Base-by-base conservation (phyloP, 345 rosid genomes). In the Combretum micranthum region DNA sequence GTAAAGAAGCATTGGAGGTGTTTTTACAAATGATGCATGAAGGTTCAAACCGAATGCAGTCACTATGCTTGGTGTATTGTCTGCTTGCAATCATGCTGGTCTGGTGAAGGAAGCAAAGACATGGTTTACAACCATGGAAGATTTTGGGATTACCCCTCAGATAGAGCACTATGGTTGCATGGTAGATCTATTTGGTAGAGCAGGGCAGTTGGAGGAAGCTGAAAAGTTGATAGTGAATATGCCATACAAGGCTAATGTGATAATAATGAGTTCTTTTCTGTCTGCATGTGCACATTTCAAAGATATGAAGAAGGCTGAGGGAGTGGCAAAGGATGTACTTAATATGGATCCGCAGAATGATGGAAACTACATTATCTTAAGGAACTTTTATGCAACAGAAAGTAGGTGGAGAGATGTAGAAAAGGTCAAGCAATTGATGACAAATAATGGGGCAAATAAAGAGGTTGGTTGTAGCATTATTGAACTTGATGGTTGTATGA, bases 71-170 rank as follows among this genome's bases (percentile, higher is more conserved):
- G 84, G 80, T 3, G 82, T 80, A 53, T 71, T 89, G 45, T 80
- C 89, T 20, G 97, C 97, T 44, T 86, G 97, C 65, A 82, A 75
- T 73, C 97, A 89, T 51, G 82, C 83, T 4, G 97, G 97, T 54
- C 64, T 86, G 25, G 73, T 84, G 39, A 78, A 75, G 53, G 91
- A 86, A 76, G 94, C 94, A 57, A 86, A 72, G 76, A 75, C 57
- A 50, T 80, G 81, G 94, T 80, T 89, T 67, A 57, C 63, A 55
- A 77, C 68, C 52, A 84, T 89, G 84, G 64, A 57, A 32, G 70
- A 60, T 16, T 72, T 82, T 56, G 77, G 78, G 19, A 62, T 89
- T 43, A 69, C 32, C 48, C 80, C 79, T 4, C 80, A 62, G 69
- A 75, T 82, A 53, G 95, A 82, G 74, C 91, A 86, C 48, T 84